Evolutionary conservation across 495 filamentous ascomycete species (phyloP).

Genomic region (Aspergillus kassunensis): DNA sequence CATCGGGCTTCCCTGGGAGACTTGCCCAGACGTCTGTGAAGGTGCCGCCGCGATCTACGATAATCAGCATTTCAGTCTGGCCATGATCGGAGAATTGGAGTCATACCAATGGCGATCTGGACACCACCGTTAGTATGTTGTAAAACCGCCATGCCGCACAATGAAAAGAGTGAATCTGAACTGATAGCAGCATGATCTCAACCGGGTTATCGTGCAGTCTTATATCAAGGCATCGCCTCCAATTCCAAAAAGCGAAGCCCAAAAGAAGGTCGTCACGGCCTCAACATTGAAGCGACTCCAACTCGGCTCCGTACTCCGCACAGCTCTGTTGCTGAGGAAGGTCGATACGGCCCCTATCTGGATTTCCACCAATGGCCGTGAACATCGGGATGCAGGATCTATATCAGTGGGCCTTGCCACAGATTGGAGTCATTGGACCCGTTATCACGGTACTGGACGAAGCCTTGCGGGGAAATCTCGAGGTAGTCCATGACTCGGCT

Average conservation of each 20-base stretch:
- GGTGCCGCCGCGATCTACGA: constrained; percentile 22
- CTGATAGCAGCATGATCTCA: neutral
- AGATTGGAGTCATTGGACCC: neutral
- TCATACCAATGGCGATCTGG: neutral
- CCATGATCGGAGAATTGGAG: neutral
- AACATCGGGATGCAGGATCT: neutral
- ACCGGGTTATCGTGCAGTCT: neutral
- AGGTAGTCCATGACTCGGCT: too few species aligned
- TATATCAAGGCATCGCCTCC: neutral
- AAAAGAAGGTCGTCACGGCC: neutral
- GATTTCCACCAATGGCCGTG: neutral
- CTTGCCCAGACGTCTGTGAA: constrained; percentile 25
- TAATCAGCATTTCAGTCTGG: neutral
- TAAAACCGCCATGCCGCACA: neutral
- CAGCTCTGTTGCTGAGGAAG: neutral
- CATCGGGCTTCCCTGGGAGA: constrained; percentile 34
- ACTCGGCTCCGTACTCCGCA: neutral
- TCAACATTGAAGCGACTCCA: neutral
- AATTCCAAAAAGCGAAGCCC: neutral
- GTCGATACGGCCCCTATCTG: constrained; percentile 1
- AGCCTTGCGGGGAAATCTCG: too few species aligned
- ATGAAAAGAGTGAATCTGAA: neutral
- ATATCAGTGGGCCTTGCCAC: neutral
- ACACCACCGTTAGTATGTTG: neutral
- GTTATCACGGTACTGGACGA: too few species aligned